Conservation (phyloP, 1,139 yeast species). For the Yamadazyma trypodendri region DNA sequence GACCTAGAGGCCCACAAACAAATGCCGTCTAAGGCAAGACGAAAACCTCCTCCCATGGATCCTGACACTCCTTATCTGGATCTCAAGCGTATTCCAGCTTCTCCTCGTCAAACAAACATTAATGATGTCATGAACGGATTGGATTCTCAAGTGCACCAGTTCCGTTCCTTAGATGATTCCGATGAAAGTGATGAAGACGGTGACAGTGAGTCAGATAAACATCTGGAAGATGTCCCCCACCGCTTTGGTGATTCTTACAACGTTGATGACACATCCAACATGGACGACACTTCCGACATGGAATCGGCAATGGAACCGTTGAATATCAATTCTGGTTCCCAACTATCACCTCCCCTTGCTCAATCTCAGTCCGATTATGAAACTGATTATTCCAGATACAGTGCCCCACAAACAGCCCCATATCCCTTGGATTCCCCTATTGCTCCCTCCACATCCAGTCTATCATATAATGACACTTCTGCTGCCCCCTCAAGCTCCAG, state of each 20-base stretch:
- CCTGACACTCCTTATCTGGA: not conserved
- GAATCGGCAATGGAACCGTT: not conserved
- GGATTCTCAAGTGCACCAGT: constrained; percentile 8
- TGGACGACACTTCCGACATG: not conserved
- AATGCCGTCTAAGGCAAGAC: constrained; percentile 4
- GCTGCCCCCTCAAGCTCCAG: too few relatives aligned
- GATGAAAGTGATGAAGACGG: not conserved
- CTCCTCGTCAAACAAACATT: constrained; percentile 3
- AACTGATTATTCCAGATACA: constrained; percentile 10
- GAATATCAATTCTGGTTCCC: not conserved
- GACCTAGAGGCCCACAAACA: constrained; percentile 1
- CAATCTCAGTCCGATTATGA: constrained; percentile 9
- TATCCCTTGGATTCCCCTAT: constrained; percentile 22
- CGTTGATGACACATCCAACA: not conserved
- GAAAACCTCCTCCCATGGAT: constrained; percentile 14
- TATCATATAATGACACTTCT: constrained; percentile 5
- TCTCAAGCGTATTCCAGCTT: not conserved
- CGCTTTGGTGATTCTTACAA: not conserved
- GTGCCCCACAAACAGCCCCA: constrained; percentile 10
- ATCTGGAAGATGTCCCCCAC: not conserved
- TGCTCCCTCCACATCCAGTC: constrained; percentile 16
- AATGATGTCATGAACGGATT: constrained; percentile 12
- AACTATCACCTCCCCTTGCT: not conserved
- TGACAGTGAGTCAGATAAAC: not conserved
- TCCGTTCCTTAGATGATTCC: not conserved